Evolutionary conservation across 371 early-diverging fungal genomes (phyloP), one percentile per base, ranked within the genome.

Genomic region (Vairimorpha ceranae): DNA sequence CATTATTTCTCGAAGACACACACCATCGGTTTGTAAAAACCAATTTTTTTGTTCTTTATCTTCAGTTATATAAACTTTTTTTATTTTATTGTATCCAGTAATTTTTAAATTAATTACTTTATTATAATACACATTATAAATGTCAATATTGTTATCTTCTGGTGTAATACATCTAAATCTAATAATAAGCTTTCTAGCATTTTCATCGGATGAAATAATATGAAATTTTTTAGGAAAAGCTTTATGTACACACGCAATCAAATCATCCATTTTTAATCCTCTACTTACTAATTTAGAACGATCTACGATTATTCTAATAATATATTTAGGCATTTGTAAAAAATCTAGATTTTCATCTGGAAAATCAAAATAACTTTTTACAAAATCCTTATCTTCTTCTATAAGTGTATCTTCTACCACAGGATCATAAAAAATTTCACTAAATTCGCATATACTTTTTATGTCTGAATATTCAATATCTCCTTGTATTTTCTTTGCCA

Each of bases 361-460:
- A 81, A 93, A 87, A 68, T 89, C 89, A 77, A 88, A 90, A 86
- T 91, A 93, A 15, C 90, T 86, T 67, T 89, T 86, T 70, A 94
- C 92, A 81, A 95, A 91, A 54, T 94, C 93, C 65, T 85, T 86
- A 85, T 97, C 98, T 75, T 91, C 91, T 73, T 89, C 90, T 74
- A 92, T 90, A 66, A 89, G 85, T 2, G 94, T 90, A 72, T 88
- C 86, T 41, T 67, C 84, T 27, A 91, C 89, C 67, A 91, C 90
- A 2, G 97, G 97, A 78, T 99, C 99, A 82, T 95, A 99, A 82
- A 90, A 89, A 75, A 97, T 93, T 86, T 95, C 92, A 6, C 93
- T 88, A 19, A 85, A 84, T 10, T 87, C 81, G 12, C 93, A 91
- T 14, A 96, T 86, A 75, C 89, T 88, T 63, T 87, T 87, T 69